Evolutionary conservation across 257 asterid species (phyloP).

Genomic region (Solanum ossicruentum): DNA sequence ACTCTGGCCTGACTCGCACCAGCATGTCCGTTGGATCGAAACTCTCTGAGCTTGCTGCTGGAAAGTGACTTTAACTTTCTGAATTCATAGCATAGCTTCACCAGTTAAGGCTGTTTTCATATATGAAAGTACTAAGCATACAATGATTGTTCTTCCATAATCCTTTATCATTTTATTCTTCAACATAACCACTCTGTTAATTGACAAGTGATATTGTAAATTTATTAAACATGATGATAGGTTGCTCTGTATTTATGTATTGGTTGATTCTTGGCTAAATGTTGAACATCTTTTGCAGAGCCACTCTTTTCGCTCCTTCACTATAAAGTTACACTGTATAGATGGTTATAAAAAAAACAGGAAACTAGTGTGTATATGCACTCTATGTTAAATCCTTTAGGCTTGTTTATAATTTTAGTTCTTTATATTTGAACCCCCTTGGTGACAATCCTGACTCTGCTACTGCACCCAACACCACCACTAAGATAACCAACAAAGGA

Average conservation of each 20-base stretch:
- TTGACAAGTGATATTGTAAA: not conserved
- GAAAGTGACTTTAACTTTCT: not conserved
- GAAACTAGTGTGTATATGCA: not conserved
- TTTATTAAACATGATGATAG: not conserved
- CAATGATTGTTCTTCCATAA: not conserved
- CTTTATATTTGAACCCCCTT: not conserved
- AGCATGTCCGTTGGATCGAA: slow-evolving; percentile 4
- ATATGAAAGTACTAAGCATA: not conserved
- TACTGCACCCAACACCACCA: not conserved
- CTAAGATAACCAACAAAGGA: not conserved
- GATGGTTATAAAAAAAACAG: too few species aligned
- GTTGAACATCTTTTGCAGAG: not conserved
- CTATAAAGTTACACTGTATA: not conserved
- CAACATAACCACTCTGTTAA: not conserved
- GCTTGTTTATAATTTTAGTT: not conserved
- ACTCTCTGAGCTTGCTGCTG: slow-evolving; percentile 1
- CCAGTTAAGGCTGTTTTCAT: not conserved
- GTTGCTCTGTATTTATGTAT: not conserved
- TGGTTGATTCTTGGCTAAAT: not conserved
- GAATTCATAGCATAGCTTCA: not conserved
- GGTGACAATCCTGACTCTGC: not conserved
- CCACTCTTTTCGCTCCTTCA: not conserved
- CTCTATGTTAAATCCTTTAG: not conserved
- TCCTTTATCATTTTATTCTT: not conserved
- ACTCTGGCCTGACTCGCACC: not conserved